Conservation (phyloP, 805 yeast species). For the Kuraishia hungarica region DNA sequence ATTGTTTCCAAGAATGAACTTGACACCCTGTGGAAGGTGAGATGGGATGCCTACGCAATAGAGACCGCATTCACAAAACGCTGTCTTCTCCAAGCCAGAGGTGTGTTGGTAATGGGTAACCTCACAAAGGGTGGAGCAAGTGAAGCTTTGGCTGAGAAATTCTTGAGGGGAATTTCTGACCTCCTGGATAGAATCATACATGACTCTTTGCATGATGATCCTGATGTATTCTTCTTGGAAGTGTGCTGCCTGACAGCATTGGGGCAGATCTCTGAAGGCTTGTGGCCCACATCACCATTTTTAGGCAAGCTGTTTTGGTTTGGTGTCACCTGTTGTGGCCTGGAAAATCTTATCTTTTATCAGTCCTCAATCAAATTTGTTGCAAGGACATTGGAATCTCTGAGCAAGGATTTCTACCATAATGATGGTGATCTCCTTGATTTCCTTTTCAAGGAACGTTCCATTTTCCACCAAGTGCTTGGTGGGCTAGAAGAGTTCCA, state of each 20-base stretch:
- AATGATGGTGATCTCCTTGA: slow-evolving; percentile 16
- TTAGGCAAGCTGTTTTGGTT: slow-evolving; percentile 44
- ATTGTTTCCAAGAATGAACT: slow-evolving; percentile 37
- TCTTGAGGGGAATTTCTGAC: slow-evolving; percentile 18
- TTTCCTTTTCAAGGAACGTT: slow-evolving; percentile 20
- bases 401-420: slow-evolving; percentile 15
- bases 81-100: slow-evolving; percentile 59
- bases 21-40: slow-evolving; percentile 46
- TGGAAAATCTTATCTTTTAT: slow-evolving; percentile 18
- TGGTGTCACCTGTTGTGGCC: slow-evolving; percentile 15
- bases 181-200: slow-evolving; percentile 7
- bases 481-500: slow-evolving; percentile 32
- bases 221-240: slow-evolving; percentile 17
- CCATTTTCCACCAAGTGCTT: slow-evolving; percentile 31
- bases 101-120: slow-evolving; percentile 62
- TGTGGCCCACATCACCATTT: slow-evolving; percentile 34
- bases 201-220: neutral
- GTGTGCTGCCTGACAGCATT: slow-evolving; percentile 35
- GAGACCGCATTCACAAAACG: slow-evolving; percentile 49
- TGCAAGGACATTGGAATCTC: slow-evolving; percentile 24
- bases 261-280: slow-evolving; percentile 39
- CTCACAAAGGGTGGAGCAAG: slow-evolving; percentile 55
- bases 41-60: slow-evolving; percentile 58
- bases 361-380: slow-evolving; percentile 25
- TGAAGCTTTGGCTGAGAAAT: slow-evolving; percentile 31